Evolutionary conservation across 2,329 filamentous ascomycete genomes (phyloP).

Genomic region (Hymenotorrendiella dingleyae): DNA sequence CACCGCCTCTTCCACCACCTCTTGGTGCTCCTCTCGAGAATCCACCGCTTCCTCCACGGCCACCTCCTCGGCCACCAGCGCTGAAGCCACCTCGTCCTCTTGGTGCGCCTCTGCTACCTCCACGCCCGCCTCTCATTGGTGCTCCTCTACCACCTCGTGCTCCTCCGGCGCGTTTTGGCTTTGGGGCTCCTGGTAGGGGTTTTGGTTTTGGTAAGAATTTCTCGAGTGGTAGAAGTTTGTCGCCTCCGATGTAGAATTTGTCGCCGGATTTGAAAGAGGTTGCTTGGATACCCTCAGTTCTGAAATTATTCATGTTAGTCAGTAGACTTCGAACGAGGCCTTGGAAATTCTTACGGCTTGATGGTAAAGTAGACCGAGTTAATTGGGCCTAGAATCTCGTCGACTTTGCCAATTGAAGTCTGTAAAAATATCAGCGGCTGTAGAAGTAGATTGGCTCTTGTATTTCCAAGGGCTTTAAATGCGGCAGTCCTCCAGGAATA

Average conservation of each 20-base stretch:
- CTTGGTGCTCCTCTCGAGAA: conserved; percentile 31
- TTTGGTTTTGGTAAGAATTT: conserved; percentile 97
- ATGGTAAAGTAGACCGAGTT: conserved; percentile 47
- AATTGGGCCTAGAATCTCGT: conserved; percentile 94
- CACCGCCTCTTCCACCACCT: conserved; percentile 28
- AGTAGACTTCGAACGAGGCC: no score
- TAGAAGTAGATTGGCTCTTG: not conserved
- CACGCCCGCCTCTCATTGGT: conserved; percentile 37
- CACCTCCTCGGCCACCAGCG: conserved; percentile 37
- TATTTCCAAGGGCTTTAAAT: not conserved
- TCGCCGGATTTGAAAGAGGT: conserved; percentile 92
- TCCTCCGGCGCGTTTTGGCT: conserved; percentile 65
- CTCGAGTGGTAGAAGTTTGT: conserved; percentile 92
- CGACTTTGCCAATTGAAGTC: conserved; percentile 91
- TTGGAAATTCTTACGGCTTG: no score
- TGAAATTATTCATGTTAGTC: no score
- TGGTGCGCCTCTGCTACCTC: conserved; percentile 42
- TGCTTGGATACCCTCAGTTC: conserved; percentile 90
- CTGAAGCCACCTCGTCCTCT: conserved; percentile 48
- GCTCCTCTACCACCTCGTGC: conserved; percentile 43
- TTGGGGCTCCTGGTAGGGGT: conserved; percentile 57
- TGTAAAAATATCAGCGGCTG: conserved; percentile 28
- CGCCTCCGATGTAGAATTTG: conserved; percentile 92
- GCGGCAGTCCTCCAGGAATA: not conserved
- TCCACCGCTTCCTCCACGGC: conserved; percentile 33